Evolutionary conservation across 2,329 filamentous ascomycete species (phyloP).

Genomic region (Colletotrichum acutatum): DNA sequence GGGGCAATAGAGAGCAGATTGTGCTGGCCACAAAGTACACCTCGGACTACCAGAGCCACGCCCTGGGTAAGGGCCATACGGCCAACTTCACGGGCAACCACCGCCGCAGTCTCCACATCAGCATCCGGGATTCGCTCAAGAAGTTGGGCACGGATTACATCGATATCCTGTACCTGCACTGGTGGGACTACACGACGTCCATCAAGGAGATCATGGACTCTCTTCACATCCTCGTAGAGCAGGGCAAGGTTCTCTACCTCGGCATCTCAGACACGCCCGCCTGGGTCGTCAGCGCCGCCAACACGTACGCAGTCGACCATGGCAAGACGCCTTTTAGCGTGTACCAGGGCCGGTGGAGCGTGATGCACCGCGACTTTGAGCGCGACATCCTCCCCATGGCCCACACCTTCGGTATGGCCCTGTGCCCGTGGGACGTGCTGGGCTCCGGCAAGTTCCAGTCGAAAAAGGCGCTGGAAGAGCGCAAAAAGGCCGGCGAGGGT

Average conservation of each 20-base stretch:
- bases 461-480: slow-evolving; percentile 45
- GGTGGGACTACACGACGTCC: slow-evolving; percentile 55
- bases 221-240: slow-evolving; percentile 52
- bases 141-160: slow-evolving; percentile 58
- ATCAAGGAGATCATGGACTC: slow-evolving; percentile 56
- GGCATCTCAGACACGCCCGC: slow-evolving; percentile 53
- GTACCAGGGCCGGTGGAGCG: slow-evolving; percentile 53
- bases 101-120: slow-evolving; percentile 52
- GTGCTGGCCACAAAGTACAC: slow-evolving; percentile 69
- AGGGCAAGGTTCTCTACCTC: slow-evolving; percentile 54
- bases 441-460: slow-evolving; percentile 64
- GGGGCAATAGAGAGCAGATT: slow-evolving; percentile 62
- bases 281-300: slow-evolving; percentile 52
- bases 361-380: slow-evolving; percentile 49
- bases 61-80: slow-evolving; percentile 48
- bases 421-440: slow-evolving; percentile 70
- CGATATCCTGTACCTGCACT: slow-evolving; percentile 58
- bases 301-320: slow-evolving; percentile 49
- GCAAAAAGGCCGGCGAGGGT: slow-evolving; percentile 50
- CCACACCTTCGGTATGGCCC: slow-evolving; percentile 57
- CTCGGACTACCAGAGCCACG: slow-evolving; percentile 54
- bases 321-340: slow-evolving; percentile 50
- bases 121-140: slow-evolving; percentile 53
- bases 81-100: slow-evolving; percentile 58
- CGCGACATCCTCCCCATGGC: slow-evolving; percentile 56